Percentiles rank a stretch among this genome's conserved stretches.
These are phyloP conservation scores for Larix sibirica DNA, from an alignment of 83 land plant species.

Conservation along the genomic window DNA sequence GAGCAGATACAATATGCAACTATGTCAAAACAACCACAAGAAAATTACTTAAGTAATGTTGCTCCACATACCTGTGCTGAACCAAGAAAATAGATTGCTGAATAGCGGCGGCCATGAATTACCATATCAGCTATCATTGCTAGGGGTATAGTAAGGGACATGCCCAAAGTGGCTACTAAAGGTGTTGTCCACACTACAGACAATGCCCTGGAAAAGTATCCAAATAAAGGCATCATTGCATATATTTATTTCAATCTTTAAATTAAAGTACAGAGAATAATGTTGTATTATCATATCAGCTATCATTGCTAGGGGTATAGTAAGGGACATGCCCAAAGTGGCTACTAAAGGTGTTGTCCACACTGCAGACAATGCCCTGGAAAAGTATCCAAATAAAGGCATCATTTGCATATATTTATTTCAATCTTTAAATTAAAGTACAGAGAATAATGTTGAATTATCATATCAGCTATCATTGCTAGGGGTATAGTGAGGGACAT, in stretches of 20 bases:
- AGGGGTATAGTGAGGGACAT: slow-evolving; percentile 98
- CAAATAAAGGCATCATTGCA: neutral
- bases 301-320: slow-evolving; percentile 96
- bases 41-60: neutral
- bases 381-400: neutral
- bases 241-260: neutral
- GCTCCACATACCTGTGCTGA: slow-evolving; percentile 74
- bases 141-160: slow-evolving; percentile 96
- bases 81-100: slow-evolving; percentile 90
- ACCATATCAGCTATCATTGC: slow-evolving; percentile 99
- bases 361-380: slow-evolving; percentile 93
- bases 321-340: slow-evolving; percentile 96
- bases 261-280: too few species aligned
- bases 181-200: slow-evolving; percentile 99
- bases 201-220: slow-evolving; percentile 62
- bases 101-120: slow-evolving; percentile 96
- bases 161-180: slow-evolving; percentile 94
- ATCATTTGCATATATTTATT: neutral
- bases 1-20: neutral
- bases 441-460: slow-evolving; percentile 45
- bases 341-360: slow-evolving; percentile 99
- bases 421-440: neutral
- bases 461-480: slow-evolving; percentile 98
- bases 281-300: slow-evolving; percentile 94
- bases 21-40: neutral